Base-by-base conservation (phyloP, 2,329 filamentous ascomycete species). In the Dactylellina sp. region DNA sequence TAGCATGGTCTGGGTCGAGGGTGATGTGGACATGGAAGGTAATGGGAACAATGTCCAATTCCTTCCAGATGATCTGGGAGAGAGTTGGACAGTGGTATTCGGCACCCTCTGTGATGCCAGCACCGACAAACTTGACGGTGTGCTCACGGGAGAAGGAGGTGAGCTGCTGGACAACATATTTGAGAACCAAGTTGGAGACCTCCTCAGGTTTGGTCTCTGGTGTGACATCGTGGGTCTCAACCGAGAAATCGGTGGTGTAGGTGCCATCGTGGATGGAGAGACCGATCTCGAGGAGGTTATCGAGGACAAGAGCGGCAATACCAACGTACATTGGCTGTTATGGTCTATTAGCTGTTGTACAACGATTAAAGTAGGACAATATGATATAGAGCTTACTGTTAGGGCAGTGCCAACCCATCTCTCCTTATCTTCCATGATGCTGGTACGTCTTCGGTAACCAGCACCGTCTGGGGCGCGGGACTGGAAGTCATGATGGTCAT, bases 11-110 rank as follows among this genome's bases (percentile, higher is more conserved):
- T 20, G 62, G 61, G 16, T 66, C 63, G 20, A 66, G 46, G 12
- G 63, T 63, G 1, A 63, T 56, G 44, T 80, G 79, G 1, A 80
- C 81, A 2, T 82, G 83, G 75, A 92, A 84, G 2, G 90, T 85
- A 42, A 94, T 84, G 0, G 90, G 89, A 1, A 94, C 86, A 65
- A 93, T 87, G 79, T 95, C 91, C 37, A 93, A 82, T 75, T 92
- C 89, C 1, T 87, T 82, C 91, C 91, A 95, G 2, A 95, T 84
- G 35, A 87, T 87, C 0, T 90, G 88, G 77, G 89, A 89, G 0
- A 93, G 84, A 3, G 82, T 82, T 0, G 90, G 90, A 78, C 87
- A 89, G 78, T 87, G 83, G 7, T 86, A 81, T 47, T 86, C 84
- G 60, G 91, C 81, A 2, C 84, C 84, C 7, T 83, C 81, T 0